These are phyloP conservation scores for Ophiostoma piceae DNA, from an alignment of 2,329 filamentous ascomycete species.

Conservation along the genomic window DNA sequence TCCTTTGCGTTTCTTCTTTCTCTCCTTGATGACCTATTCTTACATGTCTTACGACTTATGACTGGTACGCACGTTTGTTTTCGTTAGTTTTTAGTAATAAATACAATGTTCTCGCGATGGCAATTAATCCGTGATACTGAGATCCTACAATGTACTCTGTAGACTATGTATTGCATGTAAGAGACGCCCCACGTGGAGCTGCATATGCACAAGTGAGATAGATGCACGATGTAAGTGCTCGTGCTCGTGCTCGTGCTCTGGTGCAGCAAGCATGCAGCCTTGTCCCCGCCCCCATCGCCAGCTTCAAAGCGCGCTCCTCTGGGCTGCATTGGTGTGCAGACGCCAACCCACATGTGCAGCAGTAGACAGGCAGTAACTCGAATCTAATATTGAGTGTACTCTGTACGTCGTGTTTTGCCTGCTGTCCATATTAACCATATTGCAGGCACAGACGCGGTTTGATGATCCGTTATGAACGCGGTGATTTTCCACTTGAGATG, in stretches of 20 bases:
- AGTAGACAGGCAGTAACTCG: neutral
- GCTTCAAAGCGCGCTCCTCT: neutral
- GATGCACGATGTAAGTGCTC: too few relatives aligned
- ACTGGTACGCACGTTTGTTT: conserved; percentile 7
- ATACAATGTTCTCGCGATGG: neutral
- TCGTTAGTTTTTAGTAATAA: neutral
- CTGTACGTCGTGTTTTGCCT: too few relatives aligned
- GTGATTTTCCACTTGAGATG: neutral
- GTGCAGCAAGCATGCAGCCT: conserved; percentile 9
- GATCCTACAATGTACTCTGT: neutral
- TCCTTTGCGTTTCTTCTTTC: neutral
- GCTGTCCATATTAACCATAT: neutral
- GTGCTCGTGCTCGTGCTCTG: neutral
- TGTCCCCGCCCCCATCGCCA: conserved; percentile 5
- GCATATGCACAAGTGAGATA: conserved; percentile 13
- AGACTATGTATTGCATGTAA: neutral
- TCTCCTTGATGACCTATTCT: neutral
- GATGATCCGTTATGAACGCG: neutral
- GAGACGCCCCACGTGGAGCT: neutral
- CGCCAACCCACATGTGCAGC: neutral
- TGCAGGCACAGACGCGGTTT: neutral
- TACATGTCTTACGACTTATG: neutral
- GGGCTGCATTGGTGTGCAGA: conserved; percentile 5
- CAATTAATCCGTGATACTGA: neutral
- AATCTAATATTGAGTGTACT: too few relatives aligned